Evolutionary conservation across 805 yeast genomes (phyloP), one percentile per base, ranked within the genome.

Genomic region (Spathaspora hagerdaliae): DNA sequence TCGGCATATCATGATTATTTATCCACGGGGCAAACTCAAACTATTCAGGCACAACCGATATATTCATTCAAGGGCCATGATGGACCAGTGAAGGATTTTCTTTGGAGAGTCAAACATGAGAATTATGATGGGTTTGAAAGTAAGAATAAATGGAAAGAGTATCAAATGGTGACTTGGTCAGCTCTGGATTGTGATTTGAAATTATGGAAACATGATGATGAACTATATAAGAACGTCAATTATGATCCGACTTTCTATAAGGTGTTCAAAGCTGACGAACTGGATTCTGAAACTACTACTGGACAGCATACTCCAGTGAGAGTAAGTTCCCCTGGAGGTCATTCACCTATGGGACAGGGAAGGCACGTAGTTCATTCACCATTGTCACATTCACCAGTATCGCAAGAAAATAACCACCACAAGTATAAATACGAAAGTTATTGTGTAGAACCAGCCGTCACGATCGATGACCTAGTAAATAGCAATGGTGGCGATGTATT

Each of bases 131-230:
- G 89, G 33, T 78, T 81, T 46, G 61, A 74, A 1, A 61, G 70
- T 3, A 69, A 70, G 38, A 55, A 77, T 11, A 83, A 82, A 53
- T 89, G 87, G 66, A 72, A 92, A 44, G 96, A 91, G 48, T 94
- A 80, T 58, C 98, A 94, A 61, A 63, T 94, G 41, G 92, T 94
- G 1, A 88, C 98, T 0, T 92, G 98, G 97, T 84, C 96, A 1
- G 82, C 87, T 42, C 68, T 59, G 49, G 98, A 94, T 59, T 79
- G 83, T 53, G 96, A 88, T 58, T 68, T 94, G 47, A 73, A 91
- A 49, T 65, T 91, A 40, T 92, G 97, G 97, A 85, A 89, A 0
- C 63, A 57, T 43, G 67, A 63, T 41, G 67, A 65, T n/a, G 59
- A 61, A n/a, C 48, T 71, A 14, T 68, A 68, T 51, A 58, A 54